Evolutionary conservation across 2,329 filamentous ascomycete species (phyloP), one percentile per base, ranked within the genome.

Genomic region (Botrytis galanthina): DNA sequence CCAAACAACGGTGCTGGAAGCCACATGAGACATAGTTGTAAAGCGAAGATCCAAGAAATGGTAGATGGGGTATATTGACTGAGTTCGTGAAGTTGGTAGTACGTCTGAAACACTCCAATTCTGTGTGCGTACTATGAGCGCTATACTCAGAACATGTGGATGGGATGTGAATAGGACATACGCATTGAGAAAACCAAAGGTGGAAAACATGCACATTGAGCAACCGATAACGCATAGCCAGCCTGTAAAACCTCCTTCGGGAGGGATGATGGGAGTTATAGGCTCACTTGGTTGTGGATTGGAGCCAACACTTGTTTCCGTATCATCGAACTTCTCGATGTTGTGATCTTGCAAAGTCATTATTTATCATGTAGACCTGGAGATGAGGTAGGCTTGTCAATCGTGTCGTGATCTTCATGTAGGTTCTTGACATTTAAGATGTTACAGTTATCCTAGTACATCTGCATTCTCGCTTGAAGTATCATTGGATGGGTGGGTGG

Each of bases 1-100:
- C 91, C 91, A 22, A 91, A 85, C 14, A 92, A 77, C 0, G 89
- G 88, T 0, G 89, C 89, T 75, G 85, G 76, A n/a, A 73, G n/a
- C 48, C 64, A 75, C 74, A 75, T 75, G 3, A 73, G 60, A 60
- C 48, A 73, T 63, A 70, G 8, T 29, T 73, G 72, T 14, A 75
- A 35, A 8, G 68, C 70, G 18, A 70, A 64, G 20, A 70, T 73
- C 72, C 72, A 72, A 12, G 72, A 69, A 14, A 70, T 70, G 6
- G 26, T 57, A 3, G 54, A 71, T 4, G 74, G 60, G 7, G 72
- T 71, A 32, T 73, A 72, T 12, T 68, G 32, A 29, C 63, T 57
- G 10, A 73, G 32, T 32, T 39, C 37, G 12, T 69, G 46, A 3
- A 35, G 16, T 64, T 75, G 54, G 32, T 73, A 75, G 46, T 64